Evolutionary conservation across 129 eudicot genomes (phyloP), one percentile per base, ranked within the genome.

Genomic region (Centella asiatica): DNA sequence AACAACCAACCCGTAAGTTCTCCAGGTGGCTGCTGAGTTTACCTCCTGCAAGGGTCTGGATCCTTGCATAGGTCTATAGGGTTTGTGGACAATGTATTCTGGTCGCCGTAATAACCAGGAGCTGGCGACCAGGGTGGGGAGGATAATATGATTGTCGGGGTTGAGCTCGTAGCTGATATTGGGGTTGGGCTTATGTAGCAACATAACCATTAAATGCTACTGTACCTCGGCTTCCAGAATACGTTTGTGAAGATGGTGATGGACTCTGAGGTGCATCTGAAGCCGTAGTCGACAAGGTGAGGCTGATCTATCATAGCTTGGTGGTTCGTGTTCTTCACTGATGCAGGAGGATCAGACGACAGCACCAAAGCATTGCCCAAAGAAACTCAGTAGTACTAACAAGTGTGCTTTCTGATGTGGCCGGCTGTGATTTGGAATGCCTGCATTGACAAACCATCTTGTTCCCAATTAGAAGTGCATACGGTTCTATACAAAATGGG

Each of bases 81-180:
- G 22, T 36, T 39, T 24, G 78, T 73, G n/a, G 74, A 65, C 5
- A 73, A 14, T 20, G 68, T 40, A 32, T 55, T 82, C 15, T 79
- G 85, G 69, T 62, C 78, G 76, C 72, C 76, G 46, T 59, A 78
- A 52, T 86, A 86, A 40, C 97, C 94, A 0, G 93, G 95, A 32
- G 89, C 83, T 17, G 85, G 70, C 1, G 95, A 95, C 97, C 95
- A 90, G 26, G 97, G 97, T 37, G 97, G 95, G 93, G 89, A 39
- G 82, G 78, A 58, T 86, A 86, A 37, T 37, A 13, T 37, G 42
- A 13, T 37, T 37, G 42, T 37, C 12, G 78, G 4, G 68, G 63
- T 2, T 69, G 80, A 20, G 39, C n/a, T 27, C 62, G 78, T 7
- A 50, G 42, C 5, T 53, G 69, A 9, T 36, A 63, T 8, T 59